Base-by-base conservation (phyloP, 768 basidiomycete genomes). In the Xanthoconium purpureum region DNA sequence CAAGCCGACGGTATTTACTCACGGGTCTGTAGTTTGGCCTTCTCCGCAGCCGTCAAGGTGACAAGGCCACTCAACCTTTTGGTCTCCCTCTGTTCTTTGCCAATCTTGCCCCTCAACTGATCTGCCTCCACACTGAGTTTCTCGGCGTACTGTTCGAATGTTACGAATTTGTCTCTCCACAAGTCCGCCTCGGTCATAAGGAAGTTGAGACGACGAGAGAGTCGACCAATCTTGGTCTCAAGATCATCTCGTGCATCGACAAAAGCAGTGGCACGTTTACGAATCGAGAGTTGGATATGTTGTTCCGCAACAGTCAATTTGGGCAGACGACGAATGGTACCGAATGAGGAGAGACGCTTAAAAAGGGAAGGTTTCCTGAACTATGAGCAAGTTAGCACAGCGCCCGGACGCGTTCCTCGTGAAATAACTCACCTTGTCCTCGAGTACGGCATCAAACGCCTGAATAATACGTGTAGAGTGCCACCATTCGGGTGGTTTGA, bases 401-500 rank as follows among this genome's bases (percentile, higher is more conserved):
- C 18, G 28, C 28, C 28, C n/a, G 24, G 7, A 43, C 42, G 5
- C 29, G 32, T 42, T 28, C 5, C 0, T 4, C 14, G 33, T 20
- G 13, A 35, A 40, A 30, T 20, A 29, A 28, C 42, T 65, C 73
- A 91, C 90, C 80, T 84, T 91, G 66, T 95, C 90, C 60, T 88
- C 84, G 52, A 97, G 78, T 37, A 96, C 91, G 46, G 77, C 78
- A 68, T 96, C 94, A 59, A 97, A 94, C 13, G 92, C 94, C 63
- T 89, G 87, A 51, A 97, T 89, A 63, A 96, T 90, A 47, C 88
- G 84, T 3, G 90, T 91, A 33, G 89, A 91, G 64, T 93, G 87
- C 94, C 94, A 97, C 94, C 94, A 97, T 60, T 87, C 86, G 0
- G 94, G 94, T 38, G 91, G 79, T 66, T 91, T 89, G 66, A 96